Evolutionary conservation across 2,329 filamentous ascomycete species (phyloP), one percentile per base, ranked within the genome.

Genomic region (Ascochyta clinopodiicola): DNA sequence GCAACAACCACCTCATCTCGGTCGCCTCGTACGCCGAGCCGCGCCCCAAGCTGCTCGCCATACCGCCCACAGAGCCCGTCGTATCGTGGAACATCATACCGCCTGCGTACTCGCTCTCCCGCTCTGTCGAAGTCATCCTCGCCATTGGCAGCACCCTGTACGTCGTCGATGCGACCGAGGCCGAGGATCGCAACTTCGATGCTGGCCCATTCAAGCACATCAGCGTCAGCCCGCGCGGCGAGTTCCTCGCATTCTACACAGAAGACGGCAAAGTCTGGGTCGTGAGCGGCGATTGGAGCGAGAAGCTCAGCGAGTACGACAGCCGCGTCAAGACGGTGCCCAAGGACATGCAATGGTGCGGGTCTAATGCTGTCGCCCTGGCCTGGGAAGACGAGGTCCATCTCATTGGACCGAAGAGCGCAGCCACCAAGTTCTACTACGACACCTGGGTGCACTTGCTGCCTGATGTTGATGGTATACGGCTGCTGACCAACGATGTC

Each of bases 311-410:
- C 71, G 93, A 98, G 77, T 94, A 98, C 71, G 88, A 96, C 68
- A 94, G 93, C 0, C 88, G 88, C 63, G 93, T 91, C 9, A 89
- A 89, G 73, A 96, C 92, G 5, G 83, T 88, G 1, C 95, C 95
- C 3, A 89, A 91, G 66, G 91, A 95, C 61, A 84, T 99, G 58
- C 89, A 95, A 67, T 99, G 95, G 95, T 99, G 95, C 74, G 95
- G 95, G 5, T 94, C 95, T 67, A 94, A 98, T 75, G 92, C 93
- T 13, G 90, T 95, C 3, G 86, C 96, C 25, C 86, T 99, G 66
- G 93, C 93, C 0, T 99, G 95, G 95, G 95, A 98, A 71, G 95
- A 99, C 70, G 95, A 99, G 75, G 88, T 99, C 4, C 95, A 97
- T 70, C 83, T 99, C 25, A 89, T 99, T 57, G 95, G 94, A 0